phyloP scores from a whole-genome alignment of 2,329 filamentous ascomycete species.

The Penicillium expansum region DNA sequence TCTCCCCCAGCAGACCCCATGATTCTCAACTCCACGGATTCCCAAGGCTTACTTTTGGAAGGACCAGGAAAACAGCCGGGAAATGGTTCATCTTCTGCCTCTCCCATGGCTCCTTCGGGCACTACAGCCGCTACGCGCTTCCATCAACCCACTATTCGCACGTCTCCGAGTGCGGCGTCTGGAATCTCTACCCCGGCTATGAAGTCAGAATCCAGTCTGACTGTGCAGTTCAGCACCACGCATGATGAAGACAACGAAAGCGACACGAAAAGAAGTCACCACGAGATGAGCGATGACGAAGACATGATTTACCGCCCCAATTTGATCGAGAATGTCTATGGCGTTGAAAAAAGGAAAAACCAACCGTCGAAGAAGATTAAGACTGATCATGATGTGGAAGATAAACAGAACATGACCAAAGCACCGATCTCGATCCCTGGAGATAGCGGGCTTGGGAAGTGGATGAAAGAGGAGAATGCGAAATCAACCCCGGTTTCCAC shows the following conservation, averaged over 20 bases:
- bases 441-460: conserved; percentile 60
- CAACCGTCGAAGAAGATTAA: conserved; percentile 66
- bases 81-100: conserved; percentile 14
- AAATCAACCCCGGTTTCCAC: conserved; percentile 45
- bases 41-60: conserved; percentile 24
- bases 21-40: conserved; percentile 8
- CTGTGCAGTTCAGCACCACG: conserved; percentile 31
- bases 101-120: conserved; percentile 25
- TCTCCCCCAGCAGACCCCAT: conserved; percentile 16
- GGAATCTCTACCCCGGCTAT: conserved; percentile 19
- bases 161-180: conserved; percentile 13
- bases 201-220: conserved; percentile 19
- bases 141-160: conserved; percentile 15
- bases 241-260: conserved; percentile 25
- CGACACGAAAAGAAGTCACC: conserved; percentile 31
- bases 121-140: conserved; percentile 25
- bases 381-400: conserved; percentile 43
- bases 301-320: conserved; percentile 25
- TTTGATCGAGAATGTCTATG: conserved; percentile 72
- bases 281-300: conserved; percentile 34
- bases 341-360: conserved; percentile 64
- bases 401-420: conserved; percentile 44
- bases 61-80: conserved; percentile 21
- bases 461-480: conserved; percentile 61
- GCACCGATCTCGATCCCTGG: conserved; percentile 48